Conservation (phyloP, 345 rosid species). For the Brassica incana region DNA sequence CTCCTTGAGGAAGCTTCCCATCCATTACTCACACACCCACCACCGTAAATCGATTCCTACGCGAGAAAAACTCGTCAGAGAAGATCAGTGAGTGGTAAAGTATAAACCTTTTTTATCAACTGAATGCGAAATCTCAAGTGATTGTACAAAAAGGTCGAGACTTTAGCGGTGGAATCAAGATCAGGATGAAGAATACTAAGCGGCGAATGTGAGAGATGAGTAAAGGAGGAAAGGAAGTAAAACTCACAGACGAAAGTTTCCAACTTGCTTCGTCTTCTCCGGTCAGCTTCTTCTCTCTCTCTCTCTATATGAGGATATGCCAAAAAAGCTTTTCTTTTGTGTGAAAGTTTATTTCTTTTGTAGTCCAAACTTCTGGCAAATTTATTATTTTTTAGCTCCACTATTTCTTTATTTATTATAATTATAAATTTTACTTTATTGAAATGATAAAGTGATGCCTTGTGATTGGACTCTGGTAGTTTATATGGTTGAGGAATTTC, state of each 20-base stretch:
- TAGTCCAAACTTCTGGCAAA: neutral
- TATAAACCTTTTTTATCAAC: neutral
- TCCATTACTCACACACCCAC: conserved; percentile 18
- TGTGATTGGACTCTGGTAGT: conserved; percentile 2
- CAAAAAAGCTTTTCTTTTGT: neutral
- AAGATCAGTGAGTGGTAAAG: neutral
- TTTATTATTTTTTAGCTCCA: neutral
- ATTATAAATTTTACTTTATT: neutral
- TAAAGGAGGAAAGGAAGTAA: neutral
- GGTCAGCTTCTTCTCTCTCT: neutral
- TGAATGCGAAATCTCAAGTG: conserved; percentile 3
- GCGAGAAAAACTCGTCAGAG: neutral
- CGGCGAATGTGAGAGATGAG: neutral
- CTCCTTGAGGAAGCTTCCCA: conserved; percentile 49
- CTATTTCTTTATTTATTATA: neutral
- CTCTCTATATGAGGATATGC: neutral
- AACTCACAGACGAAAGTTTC: neutral
- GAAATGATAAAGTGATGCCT: conserved; percentile 9
- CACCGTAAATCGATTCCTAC: conserved; percentile 48
- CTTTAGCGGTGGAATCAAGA: neutral
- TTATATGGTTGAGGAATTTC: neutral
- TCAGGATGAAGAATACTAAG: neutral
- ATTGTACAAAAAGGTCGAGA: neutral
- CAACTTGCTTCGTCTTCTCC: neutral
- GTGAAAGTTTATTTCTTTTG: neutral